A percentile compares a stretch with the other conserved stretches of the same genome.
These are phyloP conservation scores for Tolypocladium sp. DNA, from an alignment of 2,329 filamentous ascomycete genomes.

Conservation along the genomic window DNA sequence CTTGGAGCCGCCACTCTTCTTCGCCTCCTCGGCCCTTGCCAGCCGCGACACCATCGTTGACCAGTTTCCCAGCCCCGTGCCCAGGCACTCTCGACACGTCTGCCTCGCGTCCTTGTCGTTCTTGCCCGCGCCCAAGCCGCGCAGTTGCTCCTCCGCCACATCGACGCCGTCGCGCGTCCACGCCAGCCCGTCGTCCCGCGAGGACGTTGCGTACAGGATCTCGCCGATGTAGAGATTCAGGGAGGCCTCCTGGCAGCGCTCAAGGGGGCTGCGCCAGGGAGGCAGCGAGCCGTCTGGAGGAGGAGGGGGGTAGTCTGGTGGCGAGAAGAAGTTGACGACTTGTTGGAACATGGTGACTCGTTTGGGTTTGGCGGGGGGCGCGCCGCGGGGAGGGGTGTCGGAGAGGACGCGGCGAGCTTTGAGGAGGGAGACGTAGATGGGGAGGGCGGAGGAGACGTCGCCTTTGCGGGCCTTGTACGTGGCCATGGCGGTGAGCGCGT, in stretches of 20 bases:
- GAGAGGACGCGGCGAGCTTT: conserved; percentile 61
- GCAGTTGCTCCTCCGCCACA: conserved; percentile 61
- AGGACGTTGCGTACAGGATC: conserved; percentile 65
- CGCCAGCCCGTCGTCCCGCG: conserved; percentile 61
- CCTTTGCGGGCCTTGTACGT: conserved; percentile 65
- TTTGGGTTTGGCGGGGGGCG: conserved; percentile 3
- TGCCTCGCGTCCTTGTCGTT: conserved; percentile 25
- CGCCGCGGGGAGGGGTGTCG: conserved; percentile 18
- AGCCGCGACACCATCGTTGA: conserved; percentile 65
- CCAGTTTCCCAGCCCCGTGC: conserved; percentile 74
- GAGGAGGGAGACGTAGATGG: conserved; percentile 78
- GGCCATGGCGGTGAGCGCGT: conserved; percentile 66
- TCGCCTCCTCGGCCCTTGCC: conserved; percentile 37
- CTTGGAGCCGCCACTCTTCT: conserved; percentile 23
- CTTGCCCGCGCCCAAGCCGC: conserved; percentile 23
- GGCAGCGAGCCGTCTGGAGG: conserved; percentile 61
- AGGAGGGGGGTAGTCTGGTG: conserved; percentile 60
- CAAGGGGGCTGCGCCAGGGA: conserved; percentile 52
- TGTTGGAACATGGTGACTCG: conserved; percentile 9
- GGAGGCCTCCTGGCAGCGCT: conserved; percentile 76
- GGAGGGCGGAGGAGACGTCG: conserved; percentile 60
- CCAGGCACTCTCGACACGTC: conserved; percentile 69
- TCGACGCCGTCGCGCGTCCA: conserved; percentile 90
- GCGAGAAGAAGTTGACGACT: conserved; percentile 17
- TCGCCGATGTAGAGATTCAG: conserved; percentile 89